Evolutionary conservation across 345 rosid species (phyloP).

Genomic region (Nasturtium officinale): DNA sequence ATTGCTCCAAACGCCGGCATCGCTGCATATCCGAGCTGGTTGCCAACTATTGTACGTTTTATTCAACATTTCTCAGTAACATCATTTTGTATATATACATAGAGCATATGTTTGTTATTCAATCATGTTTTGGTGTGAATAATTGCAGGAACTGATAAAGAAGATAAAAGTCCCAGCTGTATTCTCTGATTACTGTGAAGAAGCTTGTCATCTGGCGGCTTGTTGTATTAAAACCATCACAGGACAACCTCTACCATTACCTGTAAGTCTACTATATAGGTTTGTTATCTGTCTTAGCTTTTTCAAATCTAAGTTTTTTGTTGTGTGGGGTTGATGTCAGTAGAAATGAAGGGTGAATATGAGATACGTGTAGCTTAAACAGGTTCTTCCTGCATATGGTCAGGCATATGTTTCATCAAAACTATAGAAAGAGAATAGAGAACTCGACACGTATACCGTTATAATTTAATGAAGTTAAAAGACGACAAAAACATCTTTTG

Average conservation of each 20-base stretch:
- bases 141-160: conserved; percentile 70
- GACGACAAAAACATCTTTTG: neutral
- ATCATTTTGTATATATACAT: neutral
- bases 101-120: neutral
- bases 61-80: conserved; percentile 1
- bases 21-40: conserved; percentile 87
- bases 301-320: neutral
- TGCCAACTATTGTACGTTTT: conserved; percentile 69
- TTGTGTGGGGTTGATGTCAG: conserved; percentile 8
- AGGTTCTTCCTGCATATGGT: conserved; percentile 9
- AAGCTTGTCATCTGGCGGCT: conserved; percentile 89
- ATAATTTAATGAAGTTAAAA: conserved; percentile 24
- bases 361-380: neutral
- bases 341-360: neutral
- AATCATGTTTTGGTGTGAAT: neutral
- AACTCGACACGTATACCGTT: conserved; percentile 21
- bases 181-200: conserved; percentile 94
- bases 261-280: conserved; percentile 44
- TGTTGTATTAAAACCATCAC: conserved; percentile 58
- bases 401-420: conserved; percentile 40
- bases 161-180: conserved; percentile 69
- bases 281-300: conserved; percentile 3
- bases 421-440: conserved; percentile 8
- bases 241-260: conserved; percentile 56
- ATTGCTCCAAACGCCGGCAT: conserved; percentile 88